A percentile compares a stretch with the other conserved stretches of the same genome.
Evolutionary conservation across 2,329 filamentous ascomycete species (phyloP).

Genomic region (Calycina herbarum): DNA sequence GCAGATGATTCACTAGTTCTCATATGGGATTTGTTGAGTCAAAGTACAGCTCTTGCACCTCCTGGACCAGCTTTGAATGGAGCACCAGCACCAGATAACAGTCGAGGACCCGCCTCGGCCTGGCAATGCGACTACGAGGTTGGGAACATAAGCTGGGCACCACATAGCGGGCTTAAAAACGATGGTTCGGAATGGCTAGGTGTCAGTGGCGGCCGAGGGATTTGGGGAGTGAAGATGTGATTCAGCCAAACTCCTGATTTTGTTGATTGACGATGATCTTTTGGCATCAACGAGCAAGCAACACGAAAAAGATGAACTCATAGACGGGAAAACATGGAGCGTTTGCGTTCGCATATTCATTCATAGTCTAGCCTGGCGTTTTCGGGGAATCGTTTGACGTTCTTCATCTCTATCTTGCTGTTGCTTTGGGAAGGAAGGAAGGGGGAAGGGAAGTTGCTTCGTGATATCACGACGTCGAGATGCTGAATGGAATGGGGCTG

Average conservation of each 20-base stretch:
- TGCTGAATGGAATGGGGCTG: background rate
- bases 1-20: slow-evolving; percentile 90
- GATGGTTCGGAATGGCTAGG: slow-evolving; percentile 83
- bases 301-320: slow-evolving; percentile 10
- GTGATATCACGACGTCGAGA: background rate
- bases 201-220: slow-evolving; percentile 75
- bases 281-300: slow-evolving; percentile 4
- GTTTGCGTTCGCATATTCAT: slow-evolving; percentile 13
- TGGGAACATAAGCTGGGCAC: slow-evolving; percentile 82
- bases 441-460: background rate
- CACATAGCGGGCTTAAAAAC: slow-evolving; percentile 63
- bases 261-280: slow-evolving; percentile 5
- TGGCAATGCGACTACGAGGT: slow-evolving; percentile 90
- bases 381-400: background rate
- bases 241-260: background rate
- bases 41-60: slow-evolving; percentile 35
- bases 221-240: slow-evolving; percentile 62
- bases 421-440: background rate
- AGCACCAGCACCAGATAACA: slow-evolving; percentile 53
- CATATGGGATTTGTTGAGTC: slow-evolving; percentile 87
- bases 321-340: slow-evolving; percentile 18
- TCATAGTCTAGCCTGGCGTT: slow-evolving; percentile 32
- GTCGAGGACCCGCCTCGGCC: slow-evolving; percentile 67
- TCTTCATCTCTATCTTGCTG: background rate
- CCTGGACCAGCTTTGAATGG: slow-evolving; percentile 48